Base-by-base conservation (phyloP, 192 early-diverging fungal genomes). In the Mortierella alpina region DNA sequence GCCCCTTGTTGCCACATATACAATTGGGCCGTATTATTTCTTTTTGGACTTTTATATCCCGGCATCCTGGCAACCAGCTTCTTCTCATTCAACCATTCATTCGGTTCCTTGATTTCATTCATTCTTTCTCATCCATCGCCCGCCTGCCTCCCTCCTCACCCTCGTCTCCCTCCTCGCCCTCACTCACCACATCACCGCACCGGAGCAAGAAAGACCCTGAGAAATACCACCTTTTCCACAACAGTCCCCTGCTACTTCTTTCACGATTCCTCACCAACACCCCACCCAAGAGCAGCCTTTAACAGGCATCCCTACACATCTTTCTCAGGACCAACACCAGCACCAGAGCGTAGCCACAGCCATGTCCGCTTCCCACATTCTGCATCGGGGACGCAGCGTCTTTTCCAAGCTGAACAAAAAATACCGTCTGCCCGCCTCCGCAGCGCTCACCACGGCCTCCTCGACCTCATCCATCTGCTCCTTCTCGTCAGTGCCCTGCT, bases 361-460 rank as follows among this genome's bases (percentile, higher is more conserved):
- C 63, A 63, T 66, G 58, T 81, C 83, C 20, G 69, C 83, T 14
- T 74, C 83, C 15, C 77, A 75, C 49, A 68, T 84, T 48, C 62
- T 84, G 7, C 68, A 84, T 56, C 63, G 73, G 11, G 73, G 73
- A 23, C 77, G 78, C 40, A 75, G 78, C 46, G 73, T 84, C 14
- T 79, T 84, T 40, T 81, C 73, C 1, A 84, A 84, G 70, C 73
- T 84, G 50, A 81, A 81, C 61, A 75, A 75, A 59, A 75, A 72
- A 48, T 84, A 76, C 58, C 51, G 72, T 39, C 47, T 74, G 13
- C 72, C 71, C 2, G 62, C 58, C 17, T 62, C 79, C n/a, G 67
- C 70, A 39, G n/a, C 63, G 0, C 58, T 66, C n/a, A 59, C 72
- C 7, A 45, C 67, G 8, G 61, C 66, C 23, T n/a, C 72, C n/a